Conservation (phyloP, 176 grass and related monocot species). For the Oryza glaberrima region DNA sequence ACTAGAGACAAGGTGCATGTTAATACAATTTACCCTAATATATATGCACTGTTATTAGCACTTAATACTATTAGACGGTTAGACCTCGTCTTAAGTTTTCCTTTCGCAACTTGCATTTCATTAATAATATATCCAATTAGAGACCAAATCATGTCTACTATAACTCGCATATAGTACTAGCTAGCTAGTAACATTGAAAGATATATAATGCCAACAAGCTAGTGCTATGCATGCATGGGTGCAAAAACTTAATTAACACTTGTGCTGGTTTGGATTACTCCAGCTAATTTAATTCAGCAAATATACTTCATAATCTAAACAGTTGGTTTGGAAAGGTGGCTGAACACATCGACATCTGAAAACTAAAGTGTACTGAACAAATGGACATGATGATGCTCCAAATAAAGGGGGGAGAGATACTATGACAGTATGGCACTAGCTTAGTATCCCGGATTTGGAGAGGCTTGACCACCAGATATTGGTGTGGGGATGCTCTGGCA, state of each 20-base stretch:
- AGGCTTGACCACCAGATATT: conserved; percentile 14
- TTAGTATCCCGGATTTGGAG: background rate
- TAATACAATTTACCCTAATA: too few species aligned
- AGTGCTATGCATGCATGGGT: background rate
- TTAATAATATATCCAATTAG: background rate
- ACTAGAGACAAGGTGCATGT: background rate
- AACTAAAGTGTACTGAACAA: background rate
- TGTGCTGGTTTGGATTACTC: background rate
- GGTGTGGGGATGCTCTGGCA: conserved; percentile 1
- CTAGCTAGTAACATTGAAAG: background rate
- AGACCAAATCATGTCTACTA: background rate
- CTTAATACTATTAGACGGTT: background rate
- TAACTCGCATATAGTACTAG: background rate
- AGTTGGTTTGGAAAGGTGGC: background rate
- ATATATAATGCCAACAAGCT: background rate
- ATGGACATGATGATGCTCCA: background rate
- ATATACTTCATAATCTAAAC: background rate
- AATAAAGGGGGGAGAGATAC: too few species aligned
- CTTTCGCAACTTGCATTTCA: background rate
- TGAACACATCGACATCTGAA: background rate
- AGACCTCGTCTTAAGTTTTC: background rate
- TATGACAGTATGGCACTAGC: background rate
- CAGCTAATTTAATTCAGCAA: background rate
- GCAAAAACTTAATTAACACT: background rate
- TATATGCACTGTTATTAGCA: background rate